phyloP scores from a whole-genome alignment of 108 stramenopile genomes.

The Poteriospumella lacustris region DNA sequence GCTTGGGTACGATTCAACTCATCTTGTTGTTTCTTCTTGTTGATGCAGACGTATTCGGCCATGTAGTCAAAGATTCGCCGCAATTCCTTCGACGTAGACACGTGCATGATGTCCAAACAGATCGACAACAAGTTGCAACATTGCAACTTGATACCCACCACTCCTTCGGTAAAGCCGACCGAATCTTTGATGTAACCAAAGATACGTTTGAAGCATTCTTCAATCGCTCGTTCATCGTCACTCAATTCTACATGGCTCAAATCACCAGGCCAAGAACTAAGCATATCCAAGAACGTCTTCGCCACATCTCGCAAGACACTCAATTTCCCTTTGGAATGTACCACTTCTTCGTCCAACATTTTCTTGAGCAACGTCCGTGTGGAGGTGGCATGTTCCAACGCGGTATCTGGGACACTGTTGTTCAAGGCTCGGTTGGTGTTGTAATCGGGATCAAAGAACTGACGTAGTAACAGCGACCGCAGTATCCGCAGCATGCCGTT shows the following conservation, averaged over 20 bases:
- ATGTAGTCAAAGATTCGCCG: too few relatives aligned
- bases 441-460: neutral
- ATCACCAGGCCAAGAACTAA: neutral
- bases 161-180: too few relatives aligned
- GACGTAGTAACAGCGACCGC: neutral
- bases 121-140: too few relatives aligned
- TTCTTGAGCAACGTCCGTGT: neutral
- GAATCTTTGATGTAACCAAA: too few relatives aligned
- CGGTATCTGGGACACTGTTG: neutral
- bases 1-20: too few relatives aligned
- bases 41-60: too few relatives aligned
- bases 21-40: too few relatives aligned
- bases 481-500: neutral
- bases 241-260: neutral
- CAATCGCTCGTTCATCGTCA: neutral
- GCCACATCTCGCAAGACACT: neutral
- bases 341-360: neutral
- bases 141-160: too few relatives aligned
- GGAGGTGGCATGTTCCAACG: neutral
- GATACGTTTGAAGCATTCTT: neutral
- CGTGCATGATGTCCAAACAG: too few relatives aligned
- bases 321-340: neutral
- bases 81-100: too few relatives aligned
- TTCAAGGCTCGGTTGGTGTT: neutral
- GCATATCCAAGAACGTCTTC: neutral